Evolutionary conservation across 108 stramenopile species (phyloP), one percentile per base, ranked within the genome.

Genomic region (Aurantiochytrium sp.): DNA sequence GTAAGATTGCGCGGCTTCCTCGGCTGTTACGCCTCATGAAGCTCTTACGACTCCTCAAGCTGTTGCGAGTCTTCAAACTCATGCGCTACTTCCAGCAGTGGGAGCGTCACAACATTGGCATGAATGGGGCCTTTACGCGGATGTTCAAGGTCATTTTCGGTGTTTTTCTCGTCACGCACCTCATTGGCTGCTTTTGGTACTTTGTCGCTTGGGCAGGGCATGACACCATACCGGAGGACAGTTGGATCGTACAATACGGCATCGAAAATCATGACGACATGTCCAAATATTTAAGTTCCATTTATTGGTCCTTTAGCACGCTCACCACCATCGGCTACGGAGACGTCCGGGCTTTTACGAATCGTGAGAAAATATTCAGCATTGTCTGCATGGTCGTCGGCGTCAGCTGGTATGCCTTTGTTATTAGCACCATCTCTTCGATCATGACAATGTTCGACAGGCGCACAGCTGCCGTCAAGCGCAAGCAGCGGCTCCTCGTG

Each of bases 231-330:
- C 44, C 72, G 10, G 55, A 87, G 51, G 90, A 89, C n/a, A 90
- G 91, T 2, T 58, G 72, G 89, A n/a, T 76, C 72, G 72, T 76
- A 23, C 58, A 90, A 55, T 90, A 93, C 76, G 58, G 90, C 53
- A 35, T 91, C 25, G 28, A 83, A 16, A 53, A 72, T 12, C 58
- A 59, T 12, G 58, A 90, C 19, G 53, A 60, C 25, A 58, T 35
- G 8, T 42, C 45, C 16, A 92, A 91, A 47, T 93, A 92, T 88
- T 57, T 91, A 19, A 87, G 90, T 3, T 23, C 83, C 4, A 49
- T 93, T 58, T 93, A 93, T 71, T 93, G 93, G 93, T 88, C 92
- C 23, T 92, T 92, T 83, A 87, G 76, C n/a, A 93, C 93, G 25
- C 88, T 93, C 58, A 91, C 91, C 4, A 93, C 93, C 5, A 92